A percentile compares a stretch with the other conserved stretches of the same genome.
phyloP scores from a whole-genome alignment of 1,284 basidiomycete genomes.

The Boletus mariae region DNA sequence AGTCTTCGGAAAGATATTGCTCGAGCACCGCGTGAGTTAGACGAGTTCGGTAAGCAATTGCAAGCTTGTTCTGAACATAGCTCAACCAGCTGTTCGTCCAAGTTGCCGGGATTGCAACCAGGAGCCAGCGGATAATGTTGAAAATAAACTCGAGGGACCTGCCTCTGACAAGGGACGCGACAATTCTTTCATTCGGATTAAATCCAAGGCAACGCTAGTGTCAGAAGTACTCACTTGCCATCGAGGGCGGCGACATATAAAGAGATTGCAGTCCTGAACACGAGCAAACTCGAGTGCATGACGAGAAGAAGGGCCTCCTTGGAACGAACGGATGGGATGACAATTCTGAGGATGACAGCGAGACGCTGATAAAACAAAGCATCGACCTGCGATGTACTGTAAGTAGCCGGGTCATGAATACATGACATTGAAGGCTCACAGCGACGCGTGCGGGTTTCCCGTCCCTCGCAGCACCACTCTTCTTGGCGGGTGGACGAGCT shows the following conservation, averaged over 20 bases:
- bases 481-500: slow-evolving; percentile 36
- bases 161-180: slow-evolving; percentile 91
- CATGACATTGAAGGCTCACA: slow-evolving; percentile 39
- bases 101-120: slow-evolving; percentile 93
- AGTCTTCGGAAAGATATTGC: slow-evolving; percentile 78
- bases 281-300: slow-evolving; percentile 84
- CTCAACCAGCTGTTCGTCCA: slow-evolving; percentile 97
- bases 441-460: slow-evolving; percentile 59
- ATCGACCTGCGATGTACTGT: slow-evolving; percentile 61
- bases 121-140: slow-evolving; percentile 87
- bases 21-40: slow-evolving; percentile 82
- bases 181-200: slow-evolving; percentile 58
- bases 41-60: slow-evolving; percentile 88
- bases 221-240: slow-evolving; percentile 63
- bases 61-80: slow-evolving; percentile 91
- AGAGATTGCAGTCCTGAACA: slow-evolving; percentile 87
- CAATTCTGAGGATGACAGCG: slow-evolving; percentile 76
- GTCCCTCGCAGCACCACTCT: slow-evolving; percentile 27
- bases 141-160: slow-evolving; percentile 77
- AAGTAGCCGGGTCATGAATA: neutral
- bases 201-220: neutral
- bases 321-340: slow-evolving; percentile 82
- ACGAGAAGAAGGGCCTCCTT: slow-evolving; percentile 85
- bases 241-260: slow-evolving; percentile 96
- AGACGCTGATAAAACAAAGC: slow-evolving; percentile 86